Base-by-base conservation (phyloP, 2,329 filamentous ascomycete genomes). In the Stachybotrys chartarum region DNA sequence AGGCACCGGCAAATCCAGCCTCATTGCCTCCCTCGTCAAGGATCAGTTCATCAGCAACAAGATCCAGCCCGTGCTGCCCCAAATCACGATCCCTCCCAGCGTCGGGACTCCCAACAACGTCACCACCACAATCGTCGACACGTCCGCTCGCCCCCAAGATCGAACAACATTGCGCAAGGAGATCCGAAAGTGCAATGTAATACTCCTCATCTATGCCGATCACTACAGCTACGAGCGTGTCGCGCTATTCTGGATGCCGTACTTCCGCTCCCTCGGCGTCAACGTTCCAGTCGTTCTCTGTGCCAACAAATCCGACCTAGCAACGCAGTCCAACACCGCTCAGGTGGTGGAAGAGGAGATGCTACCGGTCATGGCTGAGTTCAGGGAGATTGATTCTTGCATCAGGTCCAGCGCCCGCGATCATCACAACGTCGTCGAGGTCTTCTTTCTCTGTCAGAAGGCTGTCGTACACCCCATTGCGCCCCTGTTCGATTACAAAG, bases 141-240 rank as follows among this genome's bases (percentile, higher is more conserved):
- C 94, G 35, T 97, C 93, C 39, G 91, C 94, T 44, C 83, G 96
- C 10, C 94, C 94, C 1, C 92, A 97, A 71, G 93, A 99, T 69
- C 87, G 94, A 62, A 90, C 88, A 57, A 92, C 87, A 17, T 79
- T 99, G 57, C 88, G 92, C 58, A 94, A 94, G 69, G 94, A 97
- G 75, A 92, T 99, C 59, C 86, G 94, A 60, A 97, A 97, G 72
- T 94, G 88, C 66, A 99, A 97, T 70, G 93, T 97, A 62, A 97
- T 99, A 60, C 80, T 97, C 17, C 84, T 99, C 48, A 92, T 99
- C 54, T 99, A 99, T 72, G 92, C 92, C 61, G 94, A 99, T 70
- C 93, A 97, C 74, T 99, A 99, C 77, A 97, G 92, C 79, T 99
- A 97, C 75, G 94, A 99, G 70, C 82, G 94, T 44, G 92, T 99